Percentiles rank a stretch among this genome's conserved stretches.
Conservation (phyloP, 116 monocot species). For the Trichopus zeylanicus region DNA sequence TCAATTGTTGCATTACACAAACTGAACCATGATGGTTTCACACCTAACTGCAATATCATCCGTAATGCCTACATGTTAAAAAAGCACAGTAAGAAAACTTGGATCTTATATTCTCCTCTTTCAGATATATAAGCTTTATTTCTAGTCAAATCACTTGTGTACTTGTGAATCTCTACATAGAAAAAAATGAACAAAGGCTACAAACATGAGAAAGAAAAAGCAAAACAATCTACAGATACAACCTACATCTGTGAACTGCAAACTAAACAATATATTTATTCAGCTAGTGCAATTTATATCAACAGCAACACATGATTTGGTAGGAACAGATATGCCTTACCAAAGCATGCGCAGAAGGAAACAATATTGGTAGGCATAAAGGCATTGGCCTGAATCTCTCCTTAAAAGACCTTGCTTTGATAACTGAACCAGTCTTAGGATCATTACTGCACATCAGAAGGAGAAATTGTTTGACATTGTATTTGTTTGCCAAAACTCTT, state of each 20-base stretch:
- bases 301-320: not conserved
- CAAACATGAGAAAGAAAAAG: no score
- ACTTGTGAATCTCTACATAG: no score
- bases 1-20: constrained; percentile 21
- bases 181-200: no score
- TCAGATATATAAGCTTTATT: not conserved
- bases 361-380: constrained; percentile 62
- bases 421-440: constrained; percentile 26
- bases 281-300: not conserved
- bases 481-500: no score
- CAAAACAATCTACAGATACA: no score
- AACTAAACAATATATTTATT: not conserved
- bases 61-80: constrained; percentile 64
- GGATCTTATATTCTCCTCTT: not conserved
- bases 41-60: constrained; percentile 89
- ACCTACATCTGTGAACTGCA: no score
- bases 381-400: constrained; percentile 91
- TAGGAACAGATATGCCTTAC: constrained; percentile 28
- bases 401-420: constrained; percentile 28
- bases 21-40: constrained; percentile 88
- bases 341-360: constrained; percentile 80
- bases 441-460: constrained; percentile 38
- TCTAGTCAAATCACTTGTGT: no score
- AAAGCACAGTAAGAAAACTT: not conserved
- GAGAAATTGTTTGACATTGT: not conserved